Evolutionary conservation across 192 early-diverging fungal species (phyloP), one percentile per base, ranked within the genome.

Genomic region (Ambispora gerdemannii): DNA sequence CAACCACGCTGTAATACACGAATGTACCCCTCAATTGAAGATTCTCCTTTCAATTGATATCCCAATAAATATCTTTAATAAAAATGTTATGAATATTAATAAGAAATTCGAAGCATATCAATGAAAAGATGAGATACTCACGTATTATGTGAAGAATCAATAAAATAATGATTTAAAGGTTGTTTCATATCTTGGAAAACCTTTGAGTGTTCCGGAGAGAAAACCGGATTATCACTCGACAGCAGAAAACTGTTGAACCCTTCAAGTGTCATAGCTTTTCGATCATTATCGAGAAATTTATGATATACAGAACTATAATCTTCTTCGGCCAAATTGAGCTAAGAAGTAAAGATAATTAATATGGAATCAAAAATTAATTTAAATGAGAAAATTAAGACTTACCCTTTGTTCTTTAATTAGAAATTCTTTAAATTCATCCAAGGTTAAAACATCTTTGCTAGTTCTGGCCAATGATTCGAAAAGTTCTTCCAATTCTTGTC

Each of bases 121-220:
- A 35, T 69, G 22, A 1, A 69, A 17, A 51, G 47, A 3, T 0
- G 20, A 63, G 34, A 36, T 25, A 70, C 38, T 33, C 60, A 70
- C 63, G 95, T 97, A 74, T 97, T 97, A 71, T 97, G 95, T 20
- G 91, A 93, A 0, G 93, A 88, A 56, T 88, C 87, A 50, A 96
- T 90, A 49, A 84, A 94, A 76, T 97, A 97, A 63, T 91, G 83
- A 58, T 79, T 86, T 7, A 95, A 67, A 2, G 91, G 88, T 63
- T 79, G 80, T 25, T 77, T 75, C 89, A 92, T 91, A 47, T 88
- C 86, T 35, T 90, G 84, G 52, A 80, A 82, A 17, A 87, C 76
- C 19, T 79, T 73, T 4, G 72, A 67, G 31, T 89, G 81, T 15
- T 58, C 32, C 47, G 85, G 80, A 2, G 80, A 70, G 53, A 90